Percentiles rank a stretch among this genome's conserved stretches.
These are phyloP conservation scores for Mucor indicus DNA, from an alignment of 371 early-diverging fungal genomes.

Conservation along the genomic window DNA sequence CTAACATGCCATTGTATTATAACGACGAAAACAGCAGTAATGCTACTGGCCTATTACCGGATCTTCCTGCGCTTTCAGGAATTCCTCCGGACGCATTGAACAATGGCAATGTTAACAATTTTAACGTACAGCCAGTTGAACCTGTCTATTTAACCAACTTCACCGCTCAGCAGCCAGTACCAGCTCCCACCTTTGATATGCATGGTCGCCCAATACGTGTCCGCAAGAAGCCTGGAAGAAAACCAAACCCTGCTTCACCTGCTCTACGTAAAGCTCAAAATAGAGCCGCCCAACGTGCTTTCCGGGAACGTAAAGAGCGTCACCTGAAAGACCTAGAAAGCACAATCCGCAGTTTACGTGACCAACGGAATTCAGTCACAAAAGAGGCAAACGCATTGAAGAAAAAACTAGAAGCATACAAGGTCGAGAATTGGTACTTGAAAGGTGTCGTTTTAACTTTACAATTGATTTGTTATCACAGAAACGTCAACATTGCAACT, in stretches of 20 bases:
- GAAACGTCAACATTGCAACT: slow-evolving; percentile 27
- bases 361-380: slow-evolving; percentile 40
- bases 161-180: too few species aligned
- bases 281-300: slow-evolving; percentile 78
- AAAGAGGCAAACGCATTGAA: slow-evolving; percentile 43
- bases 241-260: slow-evolving; percentile 70
- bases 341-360: slow-evolving; percentile 55
- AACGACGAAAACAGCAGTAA: background rate
- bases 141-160: too few species aligned
- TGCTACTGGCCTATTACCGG: background rate
- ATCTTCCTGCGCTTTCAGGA: background rate
- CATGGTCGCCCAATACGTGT: slow-evolving; percentile 25
- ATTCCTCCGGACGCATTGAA: too few species aligned
- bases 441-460: slow-evolving; percentile 46
- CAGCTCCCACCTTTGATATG: too few species aligned
- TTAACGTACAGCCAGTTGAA: too few species aligned
- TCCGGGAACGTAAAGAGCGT: slow-evolving; percentile 75
- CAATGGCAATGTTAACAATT: too few species aligned
- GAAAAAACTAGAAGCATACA: slow-evolving; percentile 42
- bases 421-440: slow-evolving; percentile 56
- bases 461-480: slow-evolving; percentile 36
- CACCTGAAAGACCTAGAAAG: slow-evolving; percentile 64
- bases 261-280: slow-evolving; percentile 77
- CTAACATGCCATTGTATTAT: too few species aligned
- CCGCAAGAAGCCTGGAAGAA: slow-evolving; percentile 78